phyloP scores from a whole-genome alignment of 2,329 filamentous ascomycete species.

The Colletotrichum endophyticum region DNA sequence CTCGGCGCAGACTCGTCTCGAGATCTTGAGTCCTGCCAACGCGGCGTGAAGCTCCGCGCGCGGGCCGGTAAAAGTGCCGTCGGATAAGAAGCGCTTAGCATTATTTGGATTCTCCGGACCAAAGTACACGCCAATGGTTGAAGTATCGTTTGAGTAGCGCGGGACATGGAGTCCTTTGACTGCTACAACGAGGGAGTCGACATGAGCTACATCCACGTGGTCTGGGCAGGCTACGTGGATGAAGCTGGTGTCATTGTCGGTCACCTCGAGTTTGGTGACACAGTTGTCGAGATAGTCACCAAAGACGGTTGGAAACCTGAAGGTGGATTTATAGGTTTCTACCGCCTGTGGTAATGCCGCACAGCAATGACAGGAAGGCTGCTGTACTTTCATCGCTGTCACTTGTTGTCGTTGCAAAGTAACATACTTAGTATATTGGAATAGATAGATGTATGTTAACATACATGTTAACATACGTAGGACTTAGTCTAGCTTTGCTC shows the following conservation, averaged over 20 bases:
- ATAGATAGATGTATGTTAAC: neutral
- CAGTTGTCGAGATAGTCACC: neutral
- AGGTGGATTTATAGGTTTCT: neutral
- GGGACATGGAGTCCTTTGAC: neutral
- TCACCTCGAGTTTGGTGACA: neutral
- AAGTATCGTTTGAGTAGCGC: neutral
- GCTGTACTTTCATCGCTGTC: neutral
- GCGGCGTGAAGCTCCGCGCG: neutral
- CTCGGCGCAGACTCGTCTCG: neutral
- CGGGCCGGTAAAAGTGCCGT: neutral
- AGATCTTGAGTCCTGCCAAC: neutral
- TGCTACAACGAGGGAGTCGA: neutral
- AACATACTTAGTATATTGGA: neutral
- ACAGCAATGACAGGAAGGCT: neutral
- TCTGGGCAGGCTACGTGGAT: neutral
- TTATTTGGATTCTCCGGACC: neutral
- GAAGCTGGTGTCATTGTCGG: neutral
- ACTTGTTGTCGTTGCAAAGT: neutral
- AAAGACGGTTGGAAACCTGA: neutral
- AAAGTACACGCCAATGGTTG: neutral
- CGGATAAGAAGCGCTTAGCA: neutral
- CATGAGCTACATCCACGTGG: neutral
- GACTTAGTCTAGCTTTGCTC: neutral
- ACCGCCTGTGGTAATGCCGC: neutral
- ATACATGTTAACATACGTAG: neutral